These are phyloP conservation scores for Neurospora terricola DNA, from an alignment of 495 filamentous ascomycete genomes.

Conservation along the genomic window DNA sequence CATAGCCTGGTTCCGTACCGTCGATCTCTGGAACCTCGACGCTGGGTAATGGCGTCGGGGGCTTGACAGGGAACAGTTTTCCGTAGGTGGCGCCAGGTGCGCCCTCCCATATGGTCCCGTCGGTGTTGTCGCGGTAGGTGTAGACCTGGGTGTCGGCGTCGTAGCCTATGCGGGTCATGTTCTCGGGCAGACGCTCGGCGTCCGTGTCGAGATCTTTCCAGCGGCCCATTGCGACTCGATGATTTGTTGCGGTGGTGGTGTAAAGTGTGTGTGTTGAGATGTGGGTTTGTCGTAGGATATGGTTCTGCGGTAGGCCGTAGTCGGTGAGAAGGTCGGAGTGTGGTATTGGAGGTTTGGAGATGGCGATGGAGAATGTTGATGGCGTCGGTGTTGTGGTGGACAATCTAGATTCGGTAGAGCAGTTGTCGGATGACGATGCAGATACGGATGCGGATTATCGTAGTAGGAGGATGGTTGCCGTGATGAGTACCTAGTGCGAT, in stretches of 20 bases:
- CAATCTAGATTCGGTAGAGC: background rate
- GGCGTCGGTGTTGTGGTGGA: background rate
- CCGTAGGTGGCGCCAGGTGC: conserved; percentile 38
- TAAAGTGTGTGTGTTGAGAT: background rate
- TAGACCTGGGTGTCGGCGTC: conserved; percentile 43
- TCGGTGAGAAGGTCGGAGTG: background rate
- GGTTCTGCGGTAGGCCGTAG: background rate
- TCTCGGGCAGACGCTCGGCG: conserved; percentile 41
- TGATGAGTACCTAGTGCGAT: background rate
- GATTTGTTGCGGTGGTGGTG: background rate
- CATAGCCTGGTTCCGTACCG: conserved; percentile 1
- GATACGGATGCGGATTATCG: background rate
- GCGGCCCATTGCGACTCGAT: conserved; percentile 22
- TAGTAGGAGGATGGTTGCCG: background rate
- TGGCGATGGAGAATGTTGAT: background rate
- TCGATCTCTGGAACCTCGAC: background rate
- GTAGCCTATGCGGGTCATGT: conserved; percentile 43
- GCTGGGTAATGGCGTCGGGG: background rate
- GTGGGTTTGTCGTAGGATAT: background rate
- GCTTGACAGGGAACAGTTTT: conserved; percentile 22
- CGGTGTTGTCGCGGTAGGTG: conserved; percentile 32
- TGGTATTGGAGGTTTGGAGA: background rate
- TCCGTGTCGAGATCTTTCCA: conserved; percentile 38
- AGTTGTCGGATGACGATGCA: background rate
- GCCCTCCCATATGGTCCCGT: conserved; percentile 33